A percentile compares a stretch with the other conserved stretches of the same genome.
Evolutionary conservation across 2,329 filamentous ascomycete species (phyloP).

Genomic region (Talaromyces pinophilus): DNA sequence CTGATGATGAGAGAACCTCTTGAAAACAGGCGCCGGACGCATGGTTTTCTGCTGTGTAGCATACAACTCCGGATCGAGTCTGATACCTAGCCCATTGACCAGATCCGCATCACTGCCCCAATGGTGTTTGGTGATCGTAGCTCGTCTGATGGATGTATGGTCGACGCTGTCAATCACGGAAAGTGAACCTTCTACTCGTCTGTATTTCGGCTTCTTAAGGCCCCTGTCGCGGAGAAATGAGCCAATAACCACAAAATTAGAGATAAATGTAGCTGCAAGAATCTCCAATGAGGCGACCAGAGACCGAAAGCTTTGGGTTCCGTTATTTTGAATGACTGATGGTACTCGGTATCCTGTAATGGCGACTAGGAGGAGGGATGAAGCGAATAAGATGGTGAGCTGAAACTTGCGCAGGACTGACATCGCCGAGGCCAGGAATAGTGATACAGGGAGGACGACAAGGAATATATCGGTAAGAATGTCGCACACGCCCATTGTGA

Average conservation of each 20-base stretch:
- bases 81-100: constrained; percentile 74
- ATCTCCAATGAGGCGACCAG: constrained; percentile 88
- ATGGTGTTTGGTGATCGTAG: constrained; percentile 66
- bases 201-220: constrained; percentile 84
- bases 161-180: constrained; percentile 54
- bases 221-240: constrained; percentile 91
- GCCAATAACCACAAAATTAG: constrained; percentile 86
- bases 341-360: constrained; percentile 82
- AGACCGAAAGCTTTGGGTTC: constrained; percentile 82
- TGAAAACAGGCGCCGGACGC: constrained; percentile 39
- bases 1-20: neutral
- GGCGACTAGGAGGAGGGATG: constrained; percentile 76
- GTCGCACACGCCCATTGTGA: constrained; percentile 88
- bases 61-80: constrained; percentile 57
- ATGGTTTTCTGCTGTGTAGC: constrained; percentile 37
- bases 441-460: constrained; percentile 83
- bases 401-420: constrained; percentile 73
- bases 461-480: constrained; percentile 86
- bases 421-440: constrained; percentile 80
- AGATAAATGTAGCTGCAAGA: constrained; percentile 80
- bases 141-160: constrained; percentile 39
- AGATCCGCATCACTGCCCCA: constrained; percentile 93
- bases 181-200: constrained; percentile 41
- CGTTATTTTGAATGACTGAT: constrained; percentile 68
- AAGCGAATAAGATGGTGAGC: constrained; percentile 76